Conservation (phyloP, 2,329 filamentous ascomycete genomes). For the Pseudogymnoascus destructans region DNA sequence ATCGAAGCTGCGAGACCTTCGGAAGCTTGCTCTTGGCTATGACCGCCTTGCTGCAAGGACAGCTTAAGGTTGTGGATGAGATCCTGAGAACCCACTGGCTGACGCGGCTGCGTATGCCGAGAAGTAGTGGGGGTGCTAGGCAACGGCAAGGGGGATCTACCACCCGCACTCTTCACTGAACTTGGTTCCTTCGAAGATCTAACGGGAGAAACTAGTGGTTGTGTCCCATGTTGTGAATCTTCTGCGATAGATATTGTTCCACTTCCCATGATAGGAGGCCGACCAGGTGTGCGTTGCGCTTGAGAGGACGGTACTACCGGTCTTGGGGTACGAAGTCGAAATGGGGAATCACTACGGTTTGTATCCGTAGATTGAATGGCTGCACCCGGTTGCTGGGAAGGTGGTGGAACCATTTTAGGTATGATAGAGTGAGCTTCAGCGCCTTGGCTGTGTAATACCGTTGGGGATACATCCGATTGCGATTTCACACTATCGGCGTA, state of each 20-base stretch:
- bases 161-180: not conserved
- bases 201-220: not conserved
- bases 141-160: not conserved
- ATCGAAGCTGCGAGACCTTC: not conserved
- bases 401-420: not conserved
- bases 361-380: not conserved
- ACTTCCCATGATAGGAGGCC: constrained; percentile 4
- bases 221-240: not conserved
- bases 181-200: not conserved
- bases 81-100: not conserved
- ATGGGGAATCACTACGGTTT: not conserved
- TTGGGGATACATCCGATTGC: not conserved
- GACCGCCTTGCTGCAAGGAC: not conserved
- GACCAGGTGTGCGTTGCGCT: not conserved
- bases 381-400: not conserved
- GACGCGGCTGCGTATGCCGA: not conserved
- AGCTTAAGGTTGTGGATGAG: not conserved
- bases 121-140: not conserved
- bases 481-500: not conserved
- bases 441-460: not conserved
- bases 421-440: not conserved
- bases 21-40: not conserved
- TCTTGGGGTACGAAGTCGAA: not conserved
- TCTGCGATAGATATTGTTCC: not conserved
- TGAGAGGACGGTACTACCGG: not conserved